Percentiles rank a stretch among this genome's conserved stretches.
phyloP scores from a whole-genome alignment of 2,329 filamentous ascomycete genomes.

The Pseudocercospora fuligena region DNA sequence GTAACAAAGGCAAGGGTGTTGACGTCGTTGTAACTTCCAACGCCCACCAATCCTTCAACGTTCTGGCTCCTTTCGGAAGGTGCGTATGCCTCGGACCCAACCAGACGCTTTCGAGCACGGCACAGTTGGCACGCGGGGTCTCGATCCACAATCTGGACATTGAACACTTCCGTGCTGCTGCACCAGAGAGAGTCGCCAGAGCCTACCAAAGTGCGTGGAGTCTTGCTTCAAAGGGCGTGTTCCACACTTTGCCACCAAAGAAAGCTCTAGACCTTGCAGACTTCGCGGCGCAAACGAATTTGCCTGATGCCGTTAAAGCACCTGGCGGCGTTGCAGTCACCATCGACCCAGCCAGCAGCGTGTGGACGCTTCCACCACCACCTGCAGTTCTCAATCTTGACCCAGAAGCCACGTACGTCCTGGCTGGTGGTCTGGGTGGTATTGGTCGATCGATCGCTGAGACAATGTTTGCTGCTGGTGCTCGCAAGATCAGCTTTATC shows the following conservation, averaged over 20 bases:
- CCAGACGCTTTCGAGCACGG: neutral
- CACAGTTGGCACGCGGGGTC: slow-evolving; percentile 2
- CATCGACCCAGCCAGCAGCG: slow-evolving; percentile 2
- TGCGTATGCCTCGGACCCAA: slow-evolving; percentile 8
- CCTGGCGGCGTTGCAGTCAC: slow-evolving; percentile 6
- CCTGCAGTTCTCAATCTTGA: slow-evolving; percentile 29
- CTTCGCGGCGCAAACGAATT: neutral
- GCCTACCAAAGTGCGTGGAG: slow-evolving; percentile 9
- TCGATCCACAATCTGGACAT: slow-evolving; percentile 8
- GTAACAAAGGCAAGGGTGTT: slow-evolving; percentile 7
- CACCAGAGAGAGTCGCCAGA: neutral
- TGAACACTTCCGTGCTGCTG: slow-evolving; percentile 4
- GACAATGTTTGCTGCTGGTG: slow-evolving; percentile 28
- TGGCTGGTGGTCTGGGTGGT: slow-evolving; percentile 34
- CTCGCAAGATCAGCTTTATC: slow-evolving; percentile 18
- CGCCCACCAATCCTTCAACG: slow-evolving; percentile 8
- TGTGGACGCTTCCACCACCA: slow-evolving; percentile 1
- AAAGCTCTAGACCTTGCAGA: neutral
- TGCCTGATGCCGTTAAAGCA: slow-evolving; percentile 5
- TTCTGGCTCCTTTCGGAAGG: slow-evolving; percentile 11
- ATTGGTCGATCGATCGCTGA: slow-evolving; percentile 27
- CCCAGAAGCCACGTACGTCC: slow-evolving; percentile 25
- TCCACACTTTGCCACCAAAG: slow-evolving; percentile 12
- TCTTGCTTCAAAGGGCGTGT: slow-evolving; percentile 4
- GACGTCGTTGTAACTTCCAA: slow-evolving; percentile 8